phyloP scores from a whole-genome alignment of 768 basidiomycete genomes.

The Cytidiella melzeri region DNA sequence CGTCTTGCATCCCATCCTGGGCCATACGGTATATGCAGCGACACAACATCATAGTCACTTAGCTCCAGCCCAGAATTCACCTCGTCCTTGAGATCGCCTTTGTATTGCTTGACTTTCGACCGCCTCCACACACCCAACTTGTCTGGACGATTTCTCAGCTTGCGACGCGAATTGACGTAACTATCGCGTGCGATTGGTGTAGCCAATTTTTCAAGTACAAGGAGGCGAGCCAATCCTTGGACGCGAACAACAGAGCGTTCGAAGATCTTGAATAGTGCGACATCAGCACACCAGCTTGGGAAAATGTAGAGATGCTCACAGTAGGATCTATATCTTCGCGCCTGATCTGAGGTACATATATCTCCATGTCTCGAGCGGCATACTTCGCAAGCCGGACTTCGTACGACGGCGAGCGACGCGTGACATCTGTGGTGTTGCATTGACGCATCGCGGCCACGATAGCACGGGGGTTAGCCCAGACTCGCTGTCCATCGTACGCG shows the following conservation, averaged over 20 bases:
- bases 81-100: conserved; percentile 50
- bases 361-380: conserved; percentile 46
- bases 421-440: conserved; percentile 55
- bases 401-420: conserved; percentile 59
- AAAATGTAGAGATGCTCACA: conserved; percentile 26
- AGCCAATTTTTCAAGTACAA: conserved; percentile 55
- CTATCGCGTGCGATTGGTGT: conserved; percentile 36
- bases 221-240: conserved; percentile 53
- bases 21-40: conserved; percentile 56
- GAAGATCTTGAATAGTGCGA: conserved; percentile 38
- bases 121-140: conserved; percentile 21
- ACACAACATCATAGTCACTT: conserved; percentile 51
- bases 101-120: conserved; percentile 35
- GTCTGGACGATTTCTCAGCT: conserved; percentile 44
- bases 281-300: neutral
- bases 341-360: conserved; percentile 46
- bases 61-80: conserved; percentile 39
- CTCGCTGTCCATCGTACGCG: conserved; percentile 46
- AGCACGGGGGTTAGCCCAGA: conserved; percentile 55
- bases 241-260: conserved; percentile 53
- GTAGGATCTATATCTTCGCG: conserved; percentile 55
- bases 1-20: conserved; percentile 51
- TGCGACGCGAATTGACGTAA: conserved; percentile 44
- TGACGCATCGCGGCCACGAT: conserved; percentile 63
- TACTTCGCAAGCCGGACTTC: conserved; percentile 60